Conservation (phyloP, 1,284 basidiomycete genomes). For the Trametes versicolor region DNA sequence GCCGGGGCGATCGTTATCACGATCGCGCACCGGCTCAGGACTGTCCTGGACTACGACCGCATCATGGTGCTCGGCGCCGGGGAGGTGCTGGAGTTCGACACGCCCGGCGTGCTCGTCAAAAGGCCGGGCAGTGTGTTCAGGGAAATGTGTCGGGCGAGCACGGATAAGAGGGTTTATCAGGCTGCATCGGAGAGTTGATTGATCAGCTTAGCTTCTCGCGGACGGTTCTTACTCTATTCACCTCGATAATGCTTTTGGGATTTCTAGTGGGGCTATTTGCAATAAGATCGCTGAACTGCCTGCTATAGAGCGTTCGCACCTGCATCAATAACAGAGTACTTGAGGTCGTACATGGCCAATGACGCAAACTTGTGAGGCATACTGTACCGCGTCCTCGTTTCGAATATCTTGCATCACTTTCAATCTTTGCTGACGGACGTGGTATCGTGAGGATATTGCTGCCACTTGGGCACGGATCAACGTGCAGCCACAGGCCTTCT, state of each 20-base stretch:
- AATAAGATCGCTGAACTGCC: too few relatives aligned
- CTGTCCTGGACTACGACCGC: slow-evolving; percentile 83
- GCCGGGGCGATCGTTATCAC: slow-evolving; percentile 81
- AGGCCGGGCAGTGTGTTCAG: slow-evolving; percentile 70
- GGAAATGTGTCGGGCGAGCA: slow-evolving; percentile 74
- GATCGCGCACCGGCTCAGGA: slow-evolving; percentile 82
- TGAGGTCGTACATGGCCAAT: too few relatives aligned
- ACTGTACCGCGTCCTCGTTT: too few relatives aligned
- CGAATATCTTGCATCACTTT: too few relatives aligned
- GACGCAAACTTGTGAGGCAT: too few relatives aligned
- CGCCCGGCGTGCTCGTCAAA: slow-evolving; percentile 68
- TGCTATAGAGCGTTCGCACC: too few relatives aligned
- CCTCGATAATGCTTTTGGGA: neutral
- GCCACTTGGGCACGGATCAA: too few relatives aligned
- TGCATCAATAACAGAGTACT: too few relatives aligned
- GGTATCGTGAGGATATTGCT: too few relatives aligned
- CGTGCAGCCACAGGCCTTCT: too few relatives aligned
- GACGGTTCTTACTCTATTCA: neutral
- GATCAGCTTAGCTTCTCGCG: slow-evolving; percentile 1
- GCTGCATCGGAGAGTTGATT: slow-evolving; percentile 23
- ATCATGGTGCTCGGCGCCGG: slow-evolving; percentile 82
- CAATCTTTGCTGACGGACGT: too few relatives aligned
- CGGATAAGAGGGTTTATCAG: slow-evolving; percentile 57
- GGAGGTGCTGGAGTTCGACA: slow-evolving; percentile 75
- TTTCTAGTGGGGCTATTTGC: too few relatives aligned